Percentiles rank a stretch among this genome's conserved stretches.
Conservation (phyloP, 352 stramenopile species). For the Globisporangium paroecandrum region DNA sequence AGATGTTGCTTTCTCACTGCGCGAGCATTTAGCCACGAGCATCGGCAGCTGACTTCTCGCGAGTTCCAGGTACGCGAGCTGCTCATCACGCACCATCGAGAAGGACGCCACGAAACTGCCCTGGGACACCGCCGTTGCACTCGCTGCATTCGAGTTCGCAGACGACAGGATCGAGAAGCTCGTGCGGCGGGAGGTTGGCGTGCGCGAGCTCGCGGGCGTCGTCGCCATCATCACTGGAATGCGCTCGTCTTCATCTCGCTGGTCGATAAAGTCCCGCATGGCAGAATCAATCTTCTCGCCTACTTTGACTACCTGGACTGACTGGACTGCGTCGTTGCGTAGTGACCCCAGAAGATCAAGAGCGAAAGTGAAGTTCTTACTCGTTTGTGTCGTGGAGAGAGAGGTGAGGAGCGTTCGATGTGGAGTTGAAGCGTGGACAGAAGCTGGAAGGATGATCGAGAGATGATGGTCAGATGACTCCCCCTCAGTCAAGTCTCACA, state of each 20-base stretch:
- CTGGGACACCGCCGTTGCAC: conserved; percentile 13
- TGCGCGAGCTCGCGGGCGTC: neutral
- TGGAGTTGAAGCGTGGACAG: neutral
- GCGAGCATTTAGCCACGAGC: conserved; percentile 35
- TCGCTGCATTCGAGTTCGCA: neutral
- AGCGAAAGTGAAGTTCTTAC: neutral
- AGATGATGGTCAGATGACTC: neutral
- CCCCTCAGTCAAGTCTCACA: neutral
- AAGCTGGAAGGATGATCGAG: neutral
- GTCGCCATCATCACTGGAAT: neutral
- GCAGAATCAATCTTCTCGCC: neutral
- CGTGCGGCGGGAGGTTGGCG: neutral
- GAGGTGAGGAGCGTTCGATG: neutral
- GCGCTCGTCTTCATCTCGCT: conserved; percentile 13
- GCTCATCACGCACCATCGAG: conserved; percentile 44
- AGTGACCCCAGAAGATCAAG: neutral
- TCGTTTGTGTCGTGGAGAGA: neutral
- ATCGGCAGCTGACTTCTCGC: conserved; percentile 24
- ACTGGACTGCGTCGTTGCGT: neutral
- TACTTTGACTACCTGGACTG: neutral
- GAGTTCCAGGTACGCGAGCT: conserved; percentile 24
- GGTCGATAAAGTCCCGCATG: conserved; percentile 1
- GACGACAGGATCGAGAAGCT: conserved; percentile 7
- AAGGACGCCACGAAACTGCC: conserved; percentile 51
- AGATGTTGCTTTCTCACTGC: neutral